Conservation (phyloP, 78 protist species). For the Chrysochromulina parva region DNA sequence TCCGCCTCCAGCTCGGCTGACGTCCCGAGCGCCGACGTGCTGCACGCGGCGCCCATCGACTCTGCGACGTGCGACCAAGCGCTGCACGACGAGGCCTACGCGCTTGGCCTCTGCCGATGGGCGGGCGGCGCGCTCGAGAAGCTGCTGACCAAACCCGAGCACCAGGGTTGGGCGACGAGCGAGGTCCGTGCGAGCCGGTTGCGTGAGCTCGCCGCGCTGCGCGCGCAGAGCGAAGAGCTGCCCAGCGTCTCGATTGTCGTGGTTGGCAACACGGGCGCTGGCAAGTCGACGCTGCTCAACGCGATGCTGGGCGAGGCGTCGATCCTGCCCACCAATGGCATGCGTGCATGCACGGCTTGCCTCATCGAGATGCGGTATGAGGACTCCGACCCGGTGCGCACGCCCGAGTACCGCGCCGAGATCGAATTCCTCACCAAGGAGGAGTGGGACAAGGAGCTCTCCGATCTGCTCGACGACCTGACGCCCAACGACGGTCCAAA, state of each 20-base stretch:
- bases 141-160: neutral
- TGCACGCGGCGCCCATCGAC: neutral
- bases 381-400: neutral
- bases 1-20: neutral
- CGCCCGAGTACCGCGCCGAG: neutral
- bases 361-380: neutral
- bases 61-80: neutral
- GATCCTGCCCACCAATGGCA: conserved; percentile 18
- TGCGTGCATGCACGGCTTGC: conserved; percentile 37
- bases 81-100: neutral
- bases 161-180: neutral
- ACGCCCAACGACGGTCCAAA: neutral
- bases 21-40: neutral
- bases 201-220: neutral
- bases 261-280: conserved; percentile 41
- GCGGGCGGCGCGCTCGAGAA: neutral
- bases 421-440: neutral
- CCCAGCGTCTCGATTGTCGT: conserved; percentile 4
- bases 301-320: neutral
- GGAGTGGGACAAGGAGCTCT: neutral
- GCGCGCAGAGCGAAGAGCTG: neutral
- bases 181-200: neutral
- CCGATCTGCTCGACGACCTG: neutral
- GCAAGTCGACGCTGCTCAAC: conserved; percentile 23
- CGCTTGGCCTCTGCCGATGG: neutral